phyloP scores from a whole-genome alignment of 2,329 filamentous ascomycete species.

The Colletotrichum lini region DNA sequence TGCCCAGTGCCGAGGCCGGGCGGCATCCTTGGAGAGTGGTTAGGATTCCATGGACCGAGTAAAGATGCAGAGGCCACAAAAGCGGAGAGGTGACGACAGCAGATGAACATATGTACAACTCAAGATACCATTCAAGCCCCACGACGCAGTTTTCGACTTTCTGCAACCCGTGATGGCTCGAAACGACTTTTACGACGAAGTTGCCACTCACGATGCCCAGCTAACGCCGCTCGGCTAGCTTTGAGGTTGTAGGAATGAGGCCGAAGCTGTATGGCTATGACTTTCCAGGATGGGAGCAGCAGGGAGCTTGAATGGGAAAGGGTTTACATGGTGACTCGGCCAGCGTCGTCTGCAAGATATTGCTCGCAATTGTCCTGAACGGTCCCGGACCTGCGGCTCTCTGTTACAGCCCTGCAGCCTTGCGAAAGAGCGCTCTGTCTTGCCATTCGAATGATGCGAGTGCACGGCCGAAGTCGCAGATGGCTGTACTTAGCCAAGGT shows the following conservation, averaged over 20 bases:
- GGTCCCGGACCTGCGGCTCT: not conserved
- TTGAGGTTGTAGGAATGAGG: too few species aligned
- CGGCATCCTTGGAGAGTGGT: conserved; percentile 80
- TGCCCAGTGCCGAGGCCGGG: conserved; percentile 94
- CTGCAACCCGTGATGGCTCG: not conserved
- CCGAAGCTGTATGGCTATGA: too few species aligned
- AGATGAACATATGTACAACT: conserved; percentile 33
- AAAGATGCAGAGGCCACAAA: conserved; percentile 28
- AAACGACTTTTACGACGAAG: not conserved
- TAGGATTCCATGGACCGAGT: conserved; percentile 72
- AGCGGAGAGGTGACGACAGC: conserved; percentile 30
- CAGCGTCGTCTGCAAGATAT: not conserved
- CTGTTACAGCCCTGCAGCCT: not conserved
- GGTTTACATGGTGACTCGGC: not conserved
- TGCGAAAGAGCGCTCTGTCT: not conserved
- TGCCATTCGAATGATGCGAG: not conserved
- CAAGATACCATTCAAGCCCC: conserved; percentile 38
- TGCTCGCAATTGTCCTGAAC: not conserved
- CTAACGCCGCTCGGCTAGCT: not conserved
- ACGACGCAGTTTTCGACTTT: not conserved
- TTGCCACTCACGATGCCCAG: not conserved
- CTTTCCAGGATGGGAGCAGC: not conserved
- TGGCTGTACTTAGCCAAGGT: not conserved
- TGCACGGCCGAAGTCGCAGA: not conserved
- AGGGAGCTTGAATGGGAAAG: not conserved